Evolutionary conservation across 2,329 filamentous ascomycete species (phyloP).

Genomic region (Aschersonia sp.): DNA sequence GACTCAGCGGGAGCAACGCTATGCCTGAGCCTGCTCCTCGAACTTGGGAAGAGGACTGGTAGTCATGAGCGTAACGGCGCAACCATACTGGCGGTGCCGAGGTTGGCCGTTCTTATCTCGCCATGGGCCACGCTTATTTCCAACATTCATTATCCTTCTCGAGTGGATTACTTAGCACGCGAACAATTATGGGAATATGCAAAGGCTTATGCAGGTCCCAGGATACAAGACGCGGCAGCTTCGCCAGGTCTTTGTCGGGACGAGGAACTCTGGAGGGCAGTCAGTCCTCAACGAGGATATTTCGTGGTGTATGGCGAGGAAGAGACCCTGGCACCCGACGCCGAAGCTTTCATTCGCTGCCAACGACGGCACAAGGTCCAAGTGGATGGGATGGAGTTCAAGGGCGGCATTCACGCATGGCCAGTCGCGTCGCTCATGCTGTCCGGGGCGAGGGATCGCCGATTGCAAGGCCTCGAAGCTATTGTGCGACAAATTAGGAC

Average conservation of each 20-base stretch:
- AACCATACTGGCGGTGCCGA: slow-evolving; percentile 16
- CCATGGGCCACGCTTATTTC: slow-evolving; percentile 69
- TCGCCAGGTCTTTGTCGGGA: slow-evolving; percentile 62
- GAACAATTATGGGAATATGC: slow-evolving; percentile 55
- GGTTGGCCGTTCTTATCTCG: slow-evolving; percentile 58
- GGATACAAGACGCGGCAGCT: slow-evolving; percentile 19
- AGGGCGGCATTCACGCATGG: slow-evolving; percentile 67
- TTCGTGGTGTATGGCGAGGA: slow-evolving; percentile 60
- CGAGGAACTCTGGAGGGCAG: slow-evolving; percentile 47
- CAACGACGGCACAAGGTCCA: slow-evolving; percentile 37
- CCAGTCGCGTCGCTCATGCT: slow-evolving; percentile 54
- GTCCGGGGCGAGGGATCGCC: slow-evolving; percentile 29
- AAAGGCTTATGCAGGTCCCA: slow-evolving; percentile 43
- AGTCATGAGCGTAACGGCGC: background rate
- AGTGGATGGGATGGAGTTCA: slow-evolving; percentile 44
- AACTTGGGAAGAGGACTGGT: slow-evolving; percentile 30
- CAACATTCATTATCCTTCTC: slow-evolving; percentile 48
- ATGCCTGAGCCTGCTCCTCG: slow-evolving; percentile 56
- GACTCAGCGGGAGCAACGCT: slow-evolving; percentile 70
- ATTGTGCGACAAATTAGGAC: slow-evolving; percentile 23
- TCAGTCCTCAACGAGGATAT: slow-evolving; percentile 52
- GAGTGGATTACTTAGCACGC: slow-evolving; percentile 61
- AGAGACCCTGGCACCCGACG: slow-evolving; percentile 63
- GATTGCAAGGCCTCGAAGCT: slow-evolving; percentile 35
- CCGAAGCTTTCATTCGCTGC: slow-evolving; percentile 41